phyloP scores from a whole-genome alignment of 1,284 basidiomycete species.

The Ceratobasidium sp. region DNA sequence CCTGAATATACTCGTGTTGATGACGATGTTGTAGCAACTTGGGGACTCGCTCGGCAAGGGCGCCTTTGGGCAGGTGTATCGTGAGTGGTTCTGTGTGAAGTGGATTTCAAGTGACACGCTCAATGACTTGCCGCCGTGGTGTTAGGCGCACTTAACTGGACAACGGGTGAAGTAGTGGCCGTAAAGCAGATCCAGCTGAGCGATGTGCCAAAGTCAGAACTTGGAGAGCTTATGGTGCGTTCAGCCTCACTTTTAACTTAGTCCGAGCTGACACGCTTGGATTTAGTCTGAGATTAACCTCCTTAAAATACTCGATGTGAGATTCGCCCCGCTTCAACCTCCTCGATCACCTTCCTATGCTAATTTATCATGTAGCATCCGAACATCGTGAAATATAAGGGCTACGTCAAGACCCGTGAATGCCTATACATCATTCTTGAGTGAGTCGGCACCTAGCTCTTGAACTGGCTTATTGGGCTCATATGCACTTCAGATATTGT shows the following conservation, averaged over 20 bases:
- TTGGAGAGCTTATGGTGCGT: slow-evolving; percentile 96
- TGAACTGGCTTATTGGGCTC: not conserved
- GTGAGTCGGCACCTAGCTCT: slow-evolving; percentile 56
- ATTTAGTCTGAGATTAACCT: slow-evolving; percentile 96
- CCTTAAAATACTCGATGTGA: slow-evolving; percentile 93
- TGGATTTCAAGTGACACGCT: slow-evolving; percentile 1
- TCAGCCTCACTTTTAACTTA: not conserved
- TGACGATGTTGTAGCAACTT: slow-evolving; percentile 71
- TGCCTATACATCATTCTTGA: slow-evolving; percentile 97
- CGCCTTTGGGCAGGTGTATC: slow-evolving; percentile 94
- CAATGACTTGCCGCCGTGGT: not conserved
- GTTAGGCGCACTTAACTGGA: slow-evolving; percentile 92
- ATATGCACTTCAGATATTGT: slow-evolving; percentile 73
- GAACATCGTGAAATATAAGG: slow-evolving; percentile 99
- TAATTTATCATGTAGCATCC: slow-evolving; percentile 58
- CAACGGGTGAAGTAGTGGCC: slow-evolving; percentile 94
- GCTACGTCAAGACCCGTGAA: slow-evolving; percentile 94
- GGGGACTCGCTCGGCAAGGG: slow-evolving; percentile 95
- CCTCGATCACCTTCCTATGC: slow-evolving; percentile 16
- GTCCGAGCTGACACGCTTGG: not conserved
- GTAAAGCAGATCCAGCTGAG: slow-evolving; percentile 94
- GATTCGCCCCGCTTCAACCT: slow-evolving; percentile 47
- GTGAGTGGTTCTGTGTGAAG: slow-evolving; percentile 61
- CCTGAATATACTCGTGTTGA: not conserved
- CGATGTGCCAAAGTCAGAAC: slow-evolving; percentile 91